Conservation (phyloP, 352 stramenopile genomes). For the Pythium myriotylum region DNA sequence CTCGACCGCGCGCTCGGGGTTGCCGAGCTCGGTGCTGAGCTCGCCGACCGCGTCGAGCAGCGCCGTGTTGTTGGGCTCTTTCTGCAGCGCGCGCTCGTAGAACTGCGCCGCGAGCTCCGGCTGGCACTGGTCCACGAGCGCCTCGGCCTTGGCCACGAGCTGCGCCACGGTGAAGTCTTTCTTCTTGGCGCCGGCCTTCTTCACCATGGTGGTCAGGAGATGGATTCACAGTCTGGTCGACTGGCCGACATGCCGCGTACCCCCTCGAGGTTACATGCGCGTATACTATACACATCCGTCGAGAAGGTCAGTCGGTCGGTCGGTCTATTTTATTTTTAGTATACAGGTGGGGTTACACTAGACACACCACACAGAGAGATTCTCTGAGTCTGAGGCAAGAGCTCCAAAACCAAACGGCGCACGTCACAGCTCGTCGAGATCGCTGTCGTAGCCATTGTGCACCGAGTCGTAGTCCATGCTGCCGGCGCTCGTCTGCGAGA, state of each 20-base stretch:
- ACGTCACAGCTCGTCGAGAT: slow-evolving; percentile 1
- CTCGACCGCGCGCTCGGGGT: slow-evolving; percentile 70
- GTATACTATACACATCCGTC: slow-evolving; percentile 6
- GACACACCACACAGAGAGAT: too few relatives aligned
- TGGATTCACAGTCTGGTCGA: background rate
- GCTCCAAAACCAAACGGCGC: too few relatives aligned
- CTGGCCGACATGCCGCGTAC: background rate
- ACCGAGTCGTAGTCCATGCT: slow-evolving; percentile 1
- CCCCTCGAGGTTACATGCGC: background rate
- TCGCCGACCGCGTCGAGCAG: slow-evolving; percentile 83
- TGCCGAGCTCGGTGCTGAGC: slow-evolving; percentile 81
- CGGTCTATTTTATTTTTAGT: too few relatives aligned
- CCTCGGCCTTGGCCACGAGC: slow-evolving; percentile 82
- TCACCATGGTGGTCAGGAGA: slow-evolving; percentile 28
- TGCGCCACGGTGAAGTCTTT: slow-evolving; percentile 61
- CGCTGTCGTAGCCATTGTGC: slow-evolving; percentile 7
- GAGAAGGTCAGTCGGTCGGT: too few relatives aligned
- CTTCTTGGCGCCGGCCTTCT: slow-evolving; percentile 25
- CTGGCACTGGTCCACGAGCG: slow-evolving; percentile 84
- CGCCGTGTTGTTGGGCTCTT: slow-evolving; percentile 68
- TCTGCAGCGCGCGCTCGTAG: slow-evolving; percentile 74
- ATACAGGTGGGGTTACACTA: background rate
- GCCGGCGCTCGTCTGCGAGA: slow-evolving; percentile 8
- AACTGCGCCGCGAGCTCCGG: slow-evolving; percentile 84
- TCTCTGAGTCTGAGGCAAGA: too few relatives aligned